Percentiles rank a stretch among this genome's conserved stretches.
phyloP scores from a whole-genome alignment of 495 filamentous ascomycete genomes.

The Cercophora samala region DNA sequence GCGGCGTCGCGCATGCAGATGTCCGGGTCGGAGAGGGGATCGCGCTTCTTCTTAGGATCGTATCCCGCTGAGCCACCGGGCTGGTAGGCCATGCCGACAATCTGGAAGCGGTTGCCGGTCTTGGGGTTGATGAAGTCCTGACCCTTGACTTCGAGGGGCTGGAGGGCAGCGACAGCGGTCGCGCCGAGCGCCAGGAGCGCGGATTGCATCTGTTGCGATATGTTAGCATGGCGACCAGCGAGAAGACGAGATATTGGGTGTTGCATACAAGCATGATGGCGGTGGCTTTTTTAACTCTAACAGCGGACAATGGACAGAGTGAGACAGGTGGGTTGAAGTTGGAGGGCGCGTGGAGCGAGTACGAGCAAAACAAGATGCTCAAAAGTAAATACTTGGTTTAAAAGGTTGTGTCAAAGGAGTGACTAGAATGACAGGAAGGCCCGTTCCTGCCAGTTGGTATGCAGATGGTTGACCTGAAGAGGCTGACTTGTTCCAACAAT shows the following conservation, averaged over 20 bases:
- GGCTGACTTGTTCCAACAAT: conserved; percentile 2
- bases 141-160: conserved; percentile 67
- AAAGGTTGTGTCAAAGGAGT: conserved; percentile 26
- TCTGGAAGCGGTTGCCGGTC: conserved; percentile 77
- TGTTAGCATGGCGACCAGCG: neutral
- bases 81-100: conserved; percentile 92
- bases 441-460: conserved; percentile 11
- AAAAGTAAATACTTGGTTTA: neutral
- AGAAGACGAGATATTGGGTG: neutral
- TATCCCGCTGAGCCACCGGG: conserved; percentile 85
- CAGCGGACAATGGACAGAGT: too few species aligned
- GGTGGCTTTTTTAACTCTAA: neutral
- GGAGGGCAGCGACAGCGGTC: conserved; percentile 62
- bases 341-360: conserved; percentile 1
- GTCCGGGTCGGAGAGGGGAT: conserved; percentile 72
- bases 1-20: conserved; percentile 87
- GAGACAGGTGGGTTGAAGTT: conserved; percentile 5
- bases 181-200: conserved; percentile 46
- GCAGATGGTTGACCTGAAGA: neutral
- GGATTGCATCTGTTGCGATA: conserved; percentile 33
- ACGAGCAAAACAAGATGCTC: conserved; percentile 4
- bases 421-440: conserved; percentile 22
- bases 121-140: conserved; percentile 79
- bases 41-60: conserved; percentile 53
- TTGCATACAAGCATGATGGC: conserved; percentile 20